Evolutionary conservation across 2,329 filamentous ascomycete genomes (phyloP).

Genomic region (Xylariaceae sp.): DNA sequence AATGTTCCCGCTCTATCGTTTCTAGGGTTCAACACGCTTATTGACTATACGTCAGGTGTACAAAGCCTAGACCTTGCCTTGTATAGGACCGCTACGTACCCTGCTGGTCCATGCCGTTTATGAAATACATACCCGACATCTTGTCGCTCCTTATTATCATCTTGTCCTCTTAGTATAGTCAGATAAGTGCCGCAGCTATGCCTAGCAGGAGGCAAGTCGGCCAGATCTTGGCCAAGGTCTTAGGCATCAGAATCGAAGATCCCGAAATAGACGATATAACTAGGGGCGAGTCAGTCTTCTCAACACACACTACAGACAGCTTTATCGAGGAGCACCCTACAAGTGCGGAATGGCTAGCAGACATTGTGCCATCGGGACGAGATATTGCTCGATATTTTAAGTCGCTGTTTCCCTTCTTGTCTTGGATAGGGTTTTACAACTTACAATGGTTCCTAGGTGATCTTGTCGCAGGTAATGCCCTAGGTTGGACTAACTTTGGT

Average conservation of each 20-base stretch:
- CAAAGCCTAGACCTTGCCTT: no score
- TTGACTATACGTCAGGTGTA: background rate
- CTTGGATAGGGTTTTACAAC: constrained; percentile 93
- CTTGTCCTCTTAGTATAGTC: background rate
- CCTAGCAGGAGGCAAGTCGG: constrained; percentile 61
- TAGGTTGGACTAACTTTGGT: constrained; percentile 17
- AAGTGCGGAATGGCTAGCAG: constrained; percentile 69
- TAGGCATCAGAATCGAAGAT: constrained; percentile 81
- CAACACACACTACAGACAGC: constrained; percentile 70
- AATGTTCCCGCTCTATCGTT: background rate
- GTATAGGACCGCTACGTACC: background rate
- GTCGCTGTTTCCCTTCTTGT: constrained; percentile 81
- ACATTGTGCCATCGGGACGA: constrained; percentile 60
- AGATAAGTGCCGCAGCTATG: constrained; percentile 35
- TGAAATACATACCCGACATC: background rate
- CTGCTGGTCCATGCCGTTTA: no score
- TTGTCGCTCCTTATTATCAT: background rate
- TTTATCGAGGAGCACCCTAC: constrained; percentile 86
- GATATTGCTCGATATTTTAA: constrained; percentile 64
- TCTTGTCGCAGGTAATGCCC: constrained; percentile 74
- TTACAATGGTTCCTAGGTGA: constrained; percentile 86
- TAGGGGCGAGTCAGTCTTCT: constrained; percentile 78
- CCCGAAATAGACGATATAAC: constrained; percentile 69
- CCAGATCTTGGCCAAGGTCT: constrained; percentile 72
- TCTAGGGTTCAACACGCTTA: background rate